Evolutionary conservation across 75 land plant species (phyloP), one percentile per base, ranked within the genome.

Genomic region (Cunninghamia lanceolata): DNA sequence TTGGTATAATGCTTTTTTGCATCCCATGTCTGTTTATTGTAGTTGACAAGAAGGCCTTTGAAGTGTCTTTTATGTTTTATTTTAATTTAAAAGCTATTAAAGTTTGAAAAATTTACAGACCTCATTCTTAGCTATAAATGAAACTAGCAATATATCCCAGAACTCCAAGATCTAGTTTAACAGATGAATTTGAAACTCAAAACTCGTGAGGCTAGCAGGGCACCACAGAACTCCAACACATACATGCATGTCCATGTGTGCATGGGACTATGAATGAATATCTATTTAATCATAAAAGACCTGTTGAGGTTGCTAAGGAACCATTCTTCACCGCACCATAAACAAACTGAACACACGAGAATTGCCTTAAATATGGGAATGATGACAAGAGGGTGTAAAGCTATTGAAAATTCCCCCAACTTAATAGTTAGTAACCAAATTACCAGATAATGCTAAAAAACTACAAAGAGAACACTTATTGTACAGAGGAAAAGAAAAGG

Each of bases 1-100:
- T 95, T 83, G 99, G 99, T 98, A 91, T 85, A n/a, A 89, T 47
- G 54, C 13, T 36, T 19, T 84, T 45, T 80, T 45, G 50, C 50
- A 45, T 80, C 52, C 32, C 32, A 45, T 45, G 30, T 14, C 42
- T 45, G 50, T 45, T 28, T 77, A 40, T 39, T 40, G 45, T 42
- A 34, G 75, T 80, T 45, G 50, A n/a, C 11, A 45, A 80, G 4
- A 42, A 8, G 50, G 52, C 30, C 50, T 80, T 80, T 80, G 15
- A n/a, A 38, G 28, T 45, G 32, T 45, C 43, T 45, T 11, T 43
- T 30, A 43, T 80, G 32, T n/a, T 42, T 80, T 45, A 45, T 80
- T 80, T 32, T n/a, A 43, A 43, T 28, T 80, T 45, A 28, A 8
- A 45, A 43, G 82, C 82, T 80, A 3, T 43, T 2, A 32, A 80